These are phyloP conservation scores for Piromyces finnis DNA, from an alignment of 192 early-diverging fungal species.

Conservation along the genomic window DNA sequence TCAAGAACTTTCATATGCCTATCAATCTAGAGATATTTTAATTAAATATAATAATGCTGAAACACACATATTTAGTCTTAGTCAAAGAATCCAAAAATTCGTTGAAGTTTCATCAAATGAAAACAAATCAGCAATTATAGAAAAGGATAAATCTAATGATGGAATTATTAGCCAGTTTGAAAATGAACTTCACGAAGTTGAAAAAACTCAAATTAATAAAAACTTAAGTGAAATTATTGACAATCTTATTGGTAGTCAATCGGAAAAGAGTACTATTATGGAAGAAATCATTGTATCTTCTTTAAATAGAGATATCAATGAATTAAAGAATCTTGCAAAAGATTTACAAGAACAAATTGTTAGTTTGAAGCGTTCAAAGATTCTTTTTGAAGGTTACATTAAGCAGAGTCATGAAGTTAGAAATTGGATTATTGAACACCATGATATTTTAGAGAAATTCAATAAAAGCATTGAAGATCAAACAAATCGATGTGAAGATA, in stretches of 20 bases:
- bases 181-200: not conserved
- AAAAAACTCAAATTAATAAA: not conserved
- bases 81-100: not conserved
- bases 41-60: not conserved
- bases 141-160: not conserved
- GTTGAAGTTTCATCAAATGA: not conserved
- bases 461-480: not conserved
- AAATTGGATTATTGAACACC: not conserved
- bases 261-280: not conserved
- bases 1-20: not conserved
- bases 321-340: not conserved
- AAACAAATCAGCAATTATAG: not conserved
- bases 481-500: not conserved
- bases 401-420: not conserved
- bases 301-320: not conserved
- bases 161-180: not conserved
- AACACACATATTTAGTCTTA: not conserved
- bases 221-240: not conserved
- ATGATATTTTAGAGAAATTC: not conserved
- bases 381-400: not conserved
- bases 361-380: not conserved
- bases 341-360: not conserved
- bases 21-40: not conserved
- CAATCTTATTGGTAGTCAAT: not conserved
- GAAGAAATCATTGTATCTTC: not conserved